phyloP scores from a whole-genome alignment of 768 basidiomycete genomes.

The Ramaria sp. region DNA sequence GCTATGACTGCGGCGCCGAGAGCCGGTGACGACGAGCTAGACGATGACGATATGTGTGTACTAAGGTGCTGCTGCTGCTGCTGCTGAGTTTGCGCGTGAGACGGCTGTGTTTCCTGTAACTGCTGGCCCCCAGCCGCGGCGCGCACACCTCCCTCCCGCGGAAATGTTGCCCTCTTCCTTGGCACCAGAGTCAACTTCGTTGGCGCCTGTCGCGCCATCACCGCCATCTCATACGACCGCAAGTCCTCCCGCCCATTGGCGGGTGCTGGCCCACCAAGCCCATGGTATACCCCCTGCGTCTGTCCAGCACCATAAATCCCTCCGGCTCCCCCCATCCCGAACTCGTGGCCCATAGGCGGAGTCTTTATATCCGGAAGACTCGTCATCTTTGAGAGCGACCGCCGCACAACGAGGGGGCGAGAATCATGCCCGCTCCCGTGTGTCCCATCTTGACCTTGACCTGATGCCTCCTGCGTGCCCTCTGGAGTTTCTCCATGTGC shows the following conservation, averaged over 20 bases:
- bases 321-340: not conserved
- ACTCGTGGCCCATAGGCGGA: conserved; percentile 29
- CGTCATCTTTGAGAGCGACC: conserved; percentile 35
- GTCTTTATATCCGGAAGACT: conserved; percentile 64
- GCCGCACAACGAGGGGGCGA: conserved; percentile 10
- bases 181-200: conserved; percentile 44
- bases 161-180: not conserved
- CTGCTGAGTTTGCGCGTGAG: not conserved
- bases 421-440: conserved; percentile 7
- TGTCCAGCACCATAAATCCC: not conserved
- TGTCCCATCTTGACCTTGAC: too few species aligned
- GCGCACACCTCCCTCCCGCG: not conserved
- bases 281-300: conserved; percentile 14
- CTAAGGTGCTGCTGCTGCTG: conserved; percentile 17
- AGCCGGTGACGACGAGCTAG: conserved; percentile 21
- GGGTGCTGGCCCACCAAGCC: conserved; percentile 11
- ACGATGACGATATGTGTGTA: conserved; percentile 23
- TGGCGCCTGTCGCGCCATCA: conserved; percentile 56
- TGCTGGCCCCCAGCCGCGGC: not conserved
- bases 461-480: not conserved
- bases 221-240: conserved; percentile 63
- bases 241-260: conserved; percentile 39
- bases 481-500: not conserved
- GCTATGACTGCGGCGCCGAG: not conserved
- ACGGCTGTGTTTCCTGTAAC: not conserved